Evolutionary conservation across 108 stramenopile species (phyloP).

Genomic region (Cyclotella sp.): DNA sequence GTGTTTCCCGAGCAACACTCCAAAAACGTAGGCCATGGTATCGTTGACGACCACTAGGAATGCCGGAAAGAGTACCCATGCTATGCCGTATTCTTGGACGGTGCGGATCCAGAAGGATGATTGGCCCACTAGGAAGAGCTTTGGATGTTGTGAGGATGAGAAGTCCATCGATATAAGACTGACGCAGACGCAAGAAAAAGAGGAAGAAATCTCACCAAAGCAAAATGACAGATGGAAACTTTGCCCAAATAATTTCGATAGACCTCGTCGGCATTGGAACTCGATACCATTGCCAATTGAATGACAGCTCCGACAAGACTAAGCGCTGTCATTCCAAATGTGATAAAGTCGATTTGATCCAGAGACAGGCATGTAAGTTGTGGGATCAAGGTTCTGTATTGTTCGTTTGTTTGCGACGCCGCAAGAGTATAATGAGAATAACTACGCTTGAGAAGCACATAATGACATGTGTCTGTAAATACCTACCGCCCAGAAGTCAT

Average conservation of each 20-base stretch:
- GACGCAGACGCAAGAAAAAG: too few species aligned
- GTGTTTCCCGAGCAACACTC: conserved; percentile 80
- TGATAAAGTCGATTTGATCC: conserved; percentile 48
- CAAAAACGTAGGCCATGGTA: conserved; percentile 88
- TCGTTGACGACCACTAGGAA: conserved; percentile 86
- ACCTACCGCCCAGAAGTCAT: conserved; percentile 36
- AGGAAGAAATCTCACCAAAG: conserved; percentile 50
- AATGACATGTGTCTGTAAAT: not conserved
- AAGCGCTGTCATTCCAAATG: conserved; percentile 51
- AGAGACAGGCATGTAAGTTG: conserved; percentile 24
- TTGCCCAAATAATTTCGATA: conserved; percentile 67
- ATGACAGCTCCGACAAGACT: conserved; percentile 52
- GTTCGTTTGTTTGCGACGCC: not conserved
- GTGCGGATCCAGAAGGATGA: conserved; percentile 80
- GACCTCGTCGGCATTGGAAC: conserved; percentile 37
- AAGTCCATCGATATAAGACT: too few species aligned
- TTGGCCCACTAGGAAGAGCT: conserved; percentile 63
- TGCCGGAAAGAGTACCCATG: conserved; percentile 91
- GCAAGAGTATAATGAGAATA: not conserved
- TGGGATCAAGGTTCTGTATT: conserved; percentile 32
- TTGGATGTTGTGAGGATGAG: not conserved
- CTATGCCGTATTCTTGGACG: conserved; percentile 75
- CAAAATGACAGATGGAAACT: conserved; percentile 50
- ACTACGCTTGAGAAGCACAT: not conserved
- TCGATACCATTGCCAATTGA: conserved; percentile 47